These are phyloP conservation scores for Pterocarpus macrocarpus DNA, from an alignment of 306 rosid species.

Conservation along the genomic window DNA sequence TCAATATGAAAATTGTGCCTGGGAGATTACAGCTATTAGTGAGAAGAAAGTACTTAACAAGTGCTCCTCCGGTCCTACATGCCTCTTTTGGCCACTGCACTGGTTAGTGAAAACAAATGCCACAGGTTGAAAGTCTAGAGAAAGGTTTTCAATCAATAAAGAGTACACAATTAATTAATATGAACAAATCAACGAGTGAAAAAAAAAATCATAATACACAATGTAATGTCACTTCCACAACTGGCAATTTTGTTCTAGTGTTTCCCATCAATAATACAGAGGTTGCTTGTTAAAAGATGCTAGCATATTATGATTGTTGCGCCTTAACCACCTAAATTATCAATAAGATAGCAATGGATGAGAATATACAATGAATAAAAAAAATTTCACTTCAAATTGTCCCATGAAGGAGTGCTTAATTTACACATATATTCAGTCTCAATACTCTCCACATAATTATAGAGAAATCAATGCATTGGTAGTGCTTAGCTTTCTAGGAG, in stretches of 20 bases:
- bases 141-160: slow-evolving; percentile 34
- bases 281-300: slow-evolving; percentile 33
- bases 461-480: slow-evolving; percentile 10
- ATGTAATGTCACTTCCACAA: slow-evolving; percentile 48
- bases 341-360: neutral
- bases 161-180: slow-evolving; percentile 36
- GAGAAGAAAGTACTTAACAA: slow-evolving; percentile 33
- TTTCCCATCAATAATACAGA: slow-evolving; percentile 50
- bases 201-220: slow-evolving; percentile 4
- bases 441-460: neutral
- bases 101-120: slow-evolving; percentile 44
- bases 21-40: slow-evolving; percentile 44
- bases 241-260: slow-evolving; percentile 50
- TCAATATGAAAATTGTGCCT: slow-evolving; percentile 45
- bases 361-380: neutral
- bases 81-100: slow-evolving; percentile 42
- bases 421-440: neutral
- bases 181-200: neutral
- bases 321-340: slow-evolving; percentile 39
- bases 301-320: slow-evolving; percentile 44
- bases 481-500: neutral
- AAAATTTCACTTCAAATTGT: slow-evolving; percentile 20
- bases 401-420: neutral
- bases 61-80: slow-evolving; percentile 52
- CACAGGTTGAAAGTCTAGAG: slow-evolving; percentile 37